Evolutionary conservation across 257 asterid genomes (phyloP).

Genomic region (Haberlea rhodopensis): DNA sequence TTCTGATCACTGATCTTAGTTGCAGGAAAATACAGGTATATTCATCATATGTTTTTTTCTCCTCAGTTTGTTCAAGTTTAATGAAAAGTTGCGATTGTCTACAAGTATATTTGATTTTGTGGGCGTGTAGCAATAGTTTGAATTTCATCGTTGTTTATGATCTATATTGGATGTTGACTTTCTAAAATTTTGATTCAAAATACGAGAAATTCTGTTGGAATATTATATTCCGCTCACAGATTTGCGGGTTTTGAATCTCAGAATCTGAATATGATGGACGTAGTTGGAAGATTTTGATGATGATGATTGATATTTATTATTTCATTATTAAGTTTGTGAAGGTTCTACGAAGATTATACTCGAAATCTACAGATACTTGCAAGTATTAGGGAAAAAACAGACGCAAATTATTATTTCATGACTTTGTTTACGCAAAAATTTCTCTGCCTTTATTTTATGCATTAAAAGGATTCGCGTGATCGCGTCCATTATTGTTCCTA

Average conservation of each 20-base stretch:
- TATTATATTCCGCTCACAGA: neutral
- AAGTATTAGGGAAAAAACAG: conserved; percentile 36
- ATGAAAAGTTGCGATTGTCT: neutral
- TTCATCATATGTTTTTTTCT: neutral
- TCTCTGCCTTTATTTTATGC: conserved; percentile 3
- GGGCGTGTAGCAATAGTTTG: neutral
- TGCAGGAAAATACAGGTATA: conserved; percentile 24
- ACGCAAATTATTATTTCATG: conserved; percentile 29
- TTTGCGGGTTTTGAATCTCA: neutral
- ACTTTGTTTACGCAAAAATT: conserved; percentile 30
- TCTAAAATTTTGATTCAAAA: neutral
- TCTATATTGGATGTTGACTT: neutral
- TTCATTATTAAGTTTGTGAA: conserved; percentile 15
- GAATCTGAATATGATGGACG: neutral
- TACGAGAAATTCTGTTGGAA: no score
- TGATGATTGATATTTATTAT: neutral
- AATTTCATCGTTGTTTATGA: conserved; percentile 1
- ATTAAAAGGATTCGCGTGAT: conserved; percentile 27
- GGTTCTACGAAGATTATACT: conserved; percentile 28
- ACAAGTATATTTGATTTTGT: neutral
- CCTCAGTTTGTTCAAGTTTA: neutral
- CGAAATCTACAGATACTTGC: conserved; percentile 31
- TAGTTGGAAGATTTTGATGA: no score
- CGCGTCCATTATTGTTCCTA: conserved; percentile 30
- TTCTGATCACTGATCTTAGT: no score